A percentile compares a stretch with the other conserved stretches of the same genome.
Conservation (phyloP, 2,329 filamentous ascomycete genomes). For the Fusarium sp. region DNA sequence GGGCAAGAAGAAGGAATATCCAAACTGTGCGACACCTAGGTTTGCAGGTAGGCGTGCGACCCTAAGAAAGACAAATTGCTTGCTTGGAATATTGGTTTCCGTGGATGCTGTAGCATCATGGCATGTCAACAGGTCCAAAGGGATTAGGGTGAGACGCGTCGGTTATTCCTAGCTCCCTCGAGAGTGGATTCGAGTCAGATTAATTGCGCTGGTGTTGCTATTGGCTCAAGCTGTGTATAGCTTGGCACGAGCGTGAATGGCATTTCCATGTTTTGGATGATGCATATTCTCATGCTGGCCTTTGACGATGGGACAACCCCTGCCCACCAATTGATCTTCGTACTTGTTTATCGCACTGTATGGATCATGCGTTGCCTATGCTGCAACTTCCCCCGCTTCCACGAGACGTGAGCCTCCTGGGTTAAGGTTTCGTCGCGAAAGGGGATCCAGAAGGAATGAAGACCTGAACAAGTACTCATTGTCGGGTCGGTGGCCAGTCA, state of each 20-base stretch:
- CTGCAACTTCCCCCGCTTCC: conserved; percentile 36
- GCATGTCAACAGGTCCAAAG: background rate
- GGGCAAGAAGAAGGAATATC: conserved; percentile 58
- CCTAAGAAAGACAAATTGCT: no score
- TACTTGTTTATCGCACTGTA: conserved; percentile 33
- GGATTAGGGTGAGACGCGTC: conserved; percentile 26
- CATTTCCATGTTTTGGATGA: conserved; percentile 28
- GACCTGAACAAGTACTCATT: conserved; percentile 3
- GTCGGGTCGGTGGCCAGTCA: no score
- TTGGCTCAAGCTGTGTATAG: conserved; percentile 21
- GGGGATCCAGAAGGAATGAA: background rate
- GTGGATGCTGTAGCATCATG: background rate
- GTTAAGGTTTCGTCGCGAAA: conserved; percentile 22
- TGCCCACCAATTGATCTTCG: background rate
- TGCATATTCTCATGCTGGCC: conserved; percentile 33
- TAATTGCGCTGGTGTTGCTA: conserved; percentile 23
- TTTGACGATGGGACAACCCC: conserved; percentile 18
- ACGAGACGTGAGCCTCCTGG: conserved; percentile 20
- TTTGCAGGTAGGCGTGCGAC: no score
- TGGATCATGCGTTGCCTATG: conserved; percentile 7
- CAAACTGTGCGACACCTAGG: no score
- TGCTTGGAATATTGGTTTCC: no score
- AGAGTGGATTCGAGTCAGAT: conserved; percentile 9
- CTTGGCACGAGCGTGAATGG: conserved; percentile 23
- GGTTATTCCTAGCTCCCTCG: background rate